Evolutionary conservation across 352 stramenopile genomes (phyloP).

Genomic region (Sclerospora graminicola): DNA sequence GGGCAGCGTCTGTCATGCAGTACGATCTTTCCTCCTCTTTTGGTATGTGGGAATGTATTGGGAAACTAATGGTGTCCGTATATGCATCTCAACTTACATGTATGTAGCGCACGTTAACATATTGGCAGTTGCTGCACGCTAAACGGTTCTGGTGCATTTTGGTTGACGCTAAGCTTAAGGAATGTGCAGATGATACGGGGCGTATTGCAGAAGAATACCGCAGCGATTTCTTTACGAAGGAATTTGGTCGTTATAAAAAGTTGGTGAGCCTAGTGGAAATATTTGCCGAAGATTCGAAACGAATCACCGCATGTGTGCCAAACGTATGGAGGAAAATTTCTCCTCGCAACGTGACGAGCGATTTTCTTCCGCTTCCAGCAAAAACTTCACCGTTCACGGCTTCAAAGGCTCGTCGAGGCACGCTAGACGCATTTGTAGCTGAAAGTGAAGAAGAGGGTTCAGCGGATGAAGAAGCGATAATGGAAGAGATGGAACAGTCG

Average conservation of each 20-base stretch:
- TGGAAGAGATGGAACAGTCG: conserved; percentile 22
- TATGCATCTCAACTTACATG: neutral
- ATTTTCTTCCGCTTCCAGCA: conserved; percentile 32
- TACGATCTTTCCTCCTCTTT: conserved; percentile 17
- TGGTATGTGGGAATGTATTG: neutral
- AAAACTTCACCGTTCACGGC: neutral
- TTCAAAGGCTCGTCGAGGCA: conserved; percentile 28
- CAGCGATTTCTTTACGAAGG: conserved; percentile 38
- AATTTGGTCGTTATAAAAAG: conserved; percentile 71
- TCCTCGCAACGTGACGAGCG: conserved; percentile 27
- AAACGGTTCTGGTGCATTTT: conserved; percentile 76
- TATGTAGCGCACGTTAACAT: conserved; percentile 52
- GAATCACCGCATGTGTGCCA: conserved; percentile 22
- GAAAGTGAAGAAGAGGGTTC: conserved; percentile 47
- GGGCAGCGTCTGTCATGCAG: conserved; percentile 68
- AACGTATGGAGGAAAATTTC: conserved; percentile 67
- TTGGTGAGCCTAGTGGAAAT: conserved; percentile 50
- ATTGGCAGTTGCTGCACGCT: conserved; percentile 72
- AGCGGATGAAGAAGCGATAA: conserved; percentile 31
- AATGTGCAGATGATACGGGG: conserved; percentile 27
- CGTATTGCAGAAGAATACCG: conserved; percentile 34
- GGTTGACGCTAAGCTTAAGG: conserved; percentile 48
- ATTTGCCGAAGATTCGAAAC: conserved; percentile 46
- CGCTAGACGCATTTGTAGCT: conserved; percentile 44
- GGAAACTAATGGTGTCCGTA: conserved; percentile 1